A percentile compares a stretch with the other conserved stretches of the same genome.
Conservation (phyloP, 1,139 yeast genomes). For the Taphrina wiesneri region DNA sequence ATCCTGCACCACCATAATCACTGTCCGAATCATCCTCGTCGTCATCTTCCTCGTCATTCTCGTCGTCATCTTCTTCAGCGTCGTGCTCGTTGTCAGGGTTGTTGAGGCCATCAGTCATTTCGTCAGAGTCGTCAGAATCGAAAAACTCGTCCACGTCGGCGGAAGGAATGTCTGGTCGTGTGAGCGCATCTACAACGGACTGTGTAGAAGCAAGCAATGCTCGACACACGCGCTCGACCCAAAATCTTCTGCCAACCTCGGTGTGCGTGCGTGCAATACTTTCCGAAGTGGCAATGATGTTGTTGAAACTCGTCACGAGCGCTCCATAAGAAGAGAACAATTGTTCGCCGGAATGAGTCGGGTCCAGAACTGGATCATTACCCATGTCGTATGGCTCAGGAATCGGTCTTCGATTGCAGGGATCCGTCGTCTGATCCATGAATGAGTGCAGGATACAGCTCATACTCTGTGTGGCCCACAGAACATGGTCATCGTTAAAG, state of each 20-base stretch:
- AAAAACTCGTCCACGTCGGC: background rate
- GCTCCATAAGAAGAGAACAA: background rate
- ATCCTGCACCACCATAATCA: constrained; percentile 4
- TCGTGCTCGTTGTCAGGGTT: constrained; percentile 20
- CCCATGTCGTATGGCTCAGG: background rate
- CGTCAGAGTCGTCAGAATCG: background rate
- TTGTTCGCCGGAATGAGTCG: background rate
- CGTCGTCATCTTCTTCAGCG: constrained; percentile 7
- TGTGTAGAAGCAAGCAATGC: background rate
- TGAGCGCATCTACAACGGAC: background rate
- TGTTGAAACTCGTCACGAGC: constrained; percentile 1
- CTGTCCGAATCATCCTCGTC: background rate
- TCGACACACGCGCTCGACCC: constrained; percentile 12
- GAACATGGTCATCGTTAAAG: background rate
- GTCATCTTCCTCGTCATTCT: constrained; percentile 20
- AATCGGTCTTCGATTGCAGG: background rate
- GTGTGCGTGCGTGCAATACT: background rate
- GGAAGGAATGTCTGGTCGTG: background rate
- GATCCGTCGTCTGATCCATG: background rate
- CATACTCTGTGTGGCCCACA: background rate
- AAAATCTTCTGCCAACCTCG: background rate
- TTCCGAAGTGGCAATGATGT: background rate
- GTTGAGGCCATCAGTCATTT: background rate
- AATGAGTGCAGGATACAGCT: background rate
- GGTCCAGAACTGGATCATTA: background rate